phyloP scores from a whole-genome alignment of 306 rosid genomes.

The Geum urbanum region DNA sequence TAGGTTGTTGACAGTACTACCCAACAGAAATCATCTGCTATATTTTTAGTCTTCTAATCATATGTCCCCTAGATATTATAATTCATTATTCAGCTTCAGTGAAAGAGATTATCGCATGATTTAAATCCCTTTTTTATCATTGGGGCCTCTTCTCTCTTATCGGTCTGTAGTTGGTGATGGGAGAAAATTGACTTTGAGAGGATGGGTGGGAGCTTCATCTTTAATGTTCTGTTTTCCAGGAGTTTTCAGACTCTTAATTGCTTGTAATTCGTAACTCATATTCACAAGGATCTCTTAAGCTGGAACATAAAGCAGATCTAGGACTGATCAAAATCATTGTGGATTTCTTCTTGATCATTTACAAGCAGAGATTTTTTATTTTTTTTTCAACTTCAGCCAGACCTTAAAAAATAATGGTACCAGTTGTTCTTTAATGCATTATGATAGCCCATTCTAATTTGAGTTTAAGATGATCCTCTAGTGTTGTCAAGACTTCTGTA shows the following conservation, averaged over 20 bases:
- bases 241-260: no score
- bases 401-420: not conserved
- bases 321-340: not conserved
- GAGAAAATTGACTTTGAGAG: no score
- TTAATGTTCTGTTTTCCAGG: no score
- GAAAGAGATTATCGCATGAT: not conserved
- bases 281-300: no score
- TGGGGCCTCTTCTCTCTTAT: no score
- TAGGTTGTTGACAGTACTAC: not conserved
- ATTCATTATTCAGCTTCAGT: not conserved
- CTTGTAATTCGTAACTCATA: no score
- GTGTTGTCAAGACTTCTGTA: conserved; percentile 2
- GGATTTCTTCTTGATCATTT: not conserved
- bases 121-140: not conserved
- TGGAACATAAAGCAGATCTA: not conserved
- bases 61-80: not conserved
- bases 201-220: no score
- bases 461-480: not conserved
- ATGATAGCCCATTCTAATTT: not conserved
- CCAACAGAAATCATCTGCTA: not conserved
- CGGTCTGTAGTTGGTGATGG: no score
- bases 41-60: not conserved
- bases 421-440: not conserved
- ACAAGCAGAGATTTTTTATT: not conserved
- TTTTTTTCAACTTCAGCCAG: not conserved